These are phyloP conservation scores for Metarhizium album DNA, from an alignment of 2,329 filamentous ascomycete species.

Conservation along the genomic window DNA sequence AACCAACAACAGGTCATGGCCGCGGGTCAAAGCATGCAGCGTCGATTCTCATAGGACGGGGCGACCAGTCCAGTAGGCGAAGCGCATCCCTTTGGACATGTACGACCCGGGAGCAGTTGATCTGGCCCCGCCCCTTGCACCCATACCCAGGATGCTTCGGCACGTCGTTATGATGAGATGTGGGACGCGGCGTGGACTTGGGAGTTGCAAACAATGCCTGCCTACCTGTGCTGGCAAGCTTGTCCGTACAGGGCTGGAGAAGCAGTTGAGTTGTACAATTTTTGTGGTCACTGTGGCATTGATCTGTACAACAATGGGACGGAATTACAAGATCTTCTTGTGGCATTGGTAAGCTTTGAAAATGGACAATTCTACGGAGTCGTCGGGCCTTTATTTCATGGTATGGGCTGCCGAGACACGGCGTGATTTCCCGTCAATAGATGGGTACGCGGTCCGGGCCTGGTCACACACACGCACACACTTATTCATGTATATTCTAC, in stretches of 20 bases:
- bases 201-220: not conserved
- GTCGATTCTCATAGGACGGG: slow-evolving; percentile 45
- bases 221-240: not conserved
- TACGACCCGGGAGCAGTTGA: not conserved
- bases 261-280: not conserved
- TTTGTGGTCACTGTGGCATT: slow-evolving; percentile 8
- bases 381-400: not conserved
- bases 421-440: slow-evolving; percentile 1
- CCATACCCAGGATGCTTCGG: too few relatives aligned
- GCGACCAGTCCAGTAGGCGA: too few relatives aligned
- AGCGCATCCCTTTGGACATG: too few relatives aligned
- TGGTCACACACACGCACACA: too few relatives aligned
- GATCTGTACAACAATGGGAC: slow-evolving; percentile 19
- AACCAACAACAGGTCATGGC: slow-evolving; percentile 42
- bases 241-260: not conserved
- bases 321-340: slow-evolving; percentile 11
- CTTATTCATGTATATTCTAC: slow-evolving; percentile 29
- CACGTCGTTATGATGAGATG: not conserved
- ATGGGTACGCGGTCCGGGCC: not conserved
- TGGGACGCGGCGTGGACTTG: not conserved
- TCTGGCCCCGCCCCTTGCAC: too few relatives aligned
- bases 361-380: not conserved
- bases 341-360: not conserved
- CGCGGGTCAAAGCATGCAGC: slow-evolving; percentile 41
- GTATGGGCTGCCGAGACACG: not conserved